Conservation (phyloP, 169 alveolate species). For the Cryptosporidium viatorum region DNA sequence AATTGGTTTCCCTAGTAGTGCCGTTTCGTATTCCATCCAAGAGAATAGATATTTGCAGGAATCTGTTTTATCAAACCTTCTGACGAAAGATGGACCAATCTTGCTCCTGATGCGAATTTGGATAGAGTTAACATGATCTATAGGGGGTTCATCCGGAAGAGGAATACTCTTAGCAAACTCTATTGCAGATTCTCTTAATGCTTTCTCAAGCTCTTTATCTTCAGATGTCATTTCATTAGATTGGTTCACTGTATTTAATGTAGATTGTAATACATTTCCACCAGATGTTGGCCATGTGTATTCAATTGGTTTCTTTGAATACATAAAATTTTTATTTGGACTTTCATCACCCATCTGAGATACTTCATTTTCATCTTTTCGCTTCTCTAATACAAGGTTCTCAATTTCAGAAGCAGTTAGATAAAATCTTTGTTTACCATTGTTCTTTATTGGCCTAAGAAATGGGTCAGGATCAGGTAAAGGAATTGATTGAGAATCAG, state of each 20-base stretch:
- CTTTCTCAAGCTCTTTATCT: constrained; percentile 52
- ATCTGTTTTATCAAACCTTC: constrained; percentile 19
- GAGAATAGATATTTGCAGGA: constrained; percentile 10
- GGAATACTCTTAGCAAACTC: constrained; percentile 41
- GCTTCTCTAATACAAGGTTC: background rate
- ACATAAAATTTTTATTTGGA: constrained; percentile 16
- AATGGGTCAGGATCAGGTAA: constrained; percentile 74
- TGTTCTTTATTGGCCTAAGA: constrained; percentile 46
- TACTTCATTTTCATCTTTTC: constrained; percentile 6
- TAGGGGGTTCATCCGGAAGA: constrained; percentile 48
- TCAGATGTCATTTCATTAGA: background rate
- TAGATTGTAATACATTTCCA: constrained; percentile 22
- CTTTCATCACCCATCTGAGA: background rate
- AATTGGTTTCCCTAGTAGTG: constrained; percentile 31
- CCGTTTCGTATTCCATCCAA: constrained; percentile 64
- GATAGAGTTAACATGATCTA: background rate
- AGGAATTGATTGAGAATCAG: constrained; percentile 14
- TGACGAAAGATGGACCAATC: constrained; percentile 19
- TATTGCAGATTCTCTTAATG: constrained; percentile 29
- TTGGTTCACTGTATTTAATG: background rate
- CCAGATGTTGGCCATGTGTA: constrained; percentile 60
- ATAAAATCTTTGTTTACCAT: constrained; percentile 23
- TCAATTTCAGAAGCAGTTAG: constrained; percentile 37
- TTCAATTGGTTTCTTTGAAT: constrained; percentile 13
- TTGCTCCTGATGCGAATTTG: constrained; percentile 47